Conservation (phyloP, 345 rosid species). For the Syzygium aqueum region DNA sequence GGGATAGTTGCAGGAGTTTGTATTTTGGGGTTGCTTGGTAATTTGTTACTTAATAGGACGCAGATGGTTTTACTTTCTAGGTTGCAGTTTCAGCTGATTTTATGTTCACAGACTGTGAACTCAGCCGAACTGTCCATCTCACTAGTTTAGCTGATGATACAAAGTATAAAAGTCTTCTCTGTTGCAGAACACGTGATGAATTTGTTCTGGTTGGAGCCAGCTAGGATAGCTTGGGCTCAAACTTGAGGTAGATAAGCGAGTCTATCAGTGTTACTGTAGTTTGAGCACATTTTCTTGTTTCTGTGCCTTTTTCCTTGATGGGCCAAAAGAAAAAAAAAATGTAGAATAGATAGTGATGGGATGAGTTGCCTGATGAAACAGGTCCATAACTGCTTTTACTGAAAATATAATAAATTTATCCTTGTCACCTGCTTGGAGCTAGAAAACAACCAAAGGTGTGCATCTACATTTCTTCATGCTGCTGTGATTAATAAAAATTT, state of each 20-base stretch:
- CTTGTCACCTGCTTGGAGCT: not conserved
- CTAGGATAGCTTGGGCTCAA: not conserved
- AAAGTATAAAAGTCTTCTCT: not conserved
- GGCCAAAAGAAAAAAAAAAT: not conserved
- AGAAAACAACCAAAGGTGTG: not conserved
- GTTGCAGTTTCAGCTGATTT: not conserved
- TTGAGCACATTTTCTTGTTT: not conserved
- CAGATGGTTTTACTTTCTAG: not conserved
- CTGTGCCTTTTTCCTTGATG: not conserved
- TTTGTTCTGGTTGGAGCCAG: not conserved
- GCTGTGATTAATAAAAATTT: not conserved
- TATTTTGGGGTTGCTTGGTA: not conserved
- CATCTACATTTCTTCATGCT: not conserved
- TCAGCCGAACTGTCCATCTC: not conserved
- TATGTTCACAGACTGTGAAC: not conserved
- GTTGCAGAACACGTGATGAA: not conserved
- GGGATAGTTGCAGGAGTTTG: not conserved
- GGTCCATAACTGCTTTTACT: not conserved
- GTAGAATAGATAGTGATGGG: not conserved
- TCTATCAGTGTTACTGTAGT: not conserved
- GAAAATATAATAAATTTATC: not conserved
- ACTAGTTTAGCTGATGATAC: not conserved
- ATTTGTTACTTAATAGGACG: not conserved
- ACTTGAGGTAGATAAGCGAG: not conserved
- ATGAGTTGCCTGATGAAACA: not conserved